Percentiles rank a stretch among this genome's conserved stretches.
These are phyloP conservation scores for Geotrichum klebahnii DNA, from an alignment of 1,139 yeast species.

Conservation along the genomic window DNA sequence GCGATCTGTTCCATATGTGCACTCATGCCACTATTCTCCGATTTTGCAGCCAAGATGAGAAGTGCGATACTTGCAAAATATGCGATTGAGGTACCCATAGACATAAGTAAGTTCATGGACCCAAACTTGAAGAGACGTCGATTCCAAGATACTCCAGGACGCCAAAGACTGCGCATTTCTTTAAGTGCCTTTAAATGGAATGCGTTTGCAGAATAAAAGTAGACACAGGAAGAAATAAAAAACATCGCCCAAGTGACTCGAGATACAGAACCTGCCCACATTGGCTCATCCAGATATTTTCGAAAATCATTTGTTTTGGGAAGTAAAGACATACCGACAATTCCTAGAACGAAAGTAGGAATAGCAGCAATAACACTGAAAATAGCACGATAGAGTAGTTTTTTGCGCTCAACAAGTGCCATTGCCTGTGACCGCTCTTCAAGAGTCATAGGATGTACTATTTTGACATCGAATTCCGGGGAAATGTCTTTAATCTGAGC, in stretches of 20 bases:
- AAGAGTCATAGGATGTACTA: conserved; percentile 55
- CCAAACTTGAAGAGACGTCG: conserved; percentile 65
- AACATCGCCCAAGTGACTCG: conserved; percentile 64
- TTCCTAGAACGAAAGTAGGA: conserved; percentile 67
- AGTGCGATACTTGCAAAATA: conserved; percentile 64
- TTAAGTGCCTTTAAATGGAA: conserved; percentile 64
- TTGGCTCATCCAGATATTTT: conserved; percentile 55
- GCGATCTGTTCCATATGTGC: conserved; percentile 26
- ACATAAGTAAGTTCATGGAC: conserved; percentile 70
- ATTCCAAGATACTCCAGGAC: conserved; percentile 51
- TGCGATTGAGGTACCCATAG: conserved; percentile 67
- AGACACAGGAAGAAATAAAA: conserved; percentile 65
- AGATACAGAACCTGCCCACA: conserved; percentile 62
- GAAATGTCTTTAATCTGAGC: conserved; percentile 47
- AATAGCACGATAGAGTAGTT: conserved; percentile 47
- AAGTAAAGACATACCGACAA: conserved; percentile 64
- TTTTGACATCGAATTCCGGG: conserved; percentile 49
- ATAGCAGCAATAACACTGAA: conserved; percentile 54
- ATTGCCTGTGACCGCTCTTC: conserved; percentile 60
- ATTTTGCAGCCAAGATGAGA: conserved; percentile 47
- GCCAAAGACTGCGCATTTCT: conserved; percentile 58
- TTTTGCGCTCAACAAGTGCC: conserved; percentile 48
- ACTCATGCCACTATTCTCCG: conserved; percentile 18
- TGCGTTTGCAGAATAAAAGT: conserved; percentile 68
- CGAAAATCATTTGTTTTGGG: conserved; percentile 45